A percentile compares a stretch with the other conserved stretches of the same genome.
Conservation (phyloP, 805 yeast genomes). For the Kodamaea laetipori region DNA sequence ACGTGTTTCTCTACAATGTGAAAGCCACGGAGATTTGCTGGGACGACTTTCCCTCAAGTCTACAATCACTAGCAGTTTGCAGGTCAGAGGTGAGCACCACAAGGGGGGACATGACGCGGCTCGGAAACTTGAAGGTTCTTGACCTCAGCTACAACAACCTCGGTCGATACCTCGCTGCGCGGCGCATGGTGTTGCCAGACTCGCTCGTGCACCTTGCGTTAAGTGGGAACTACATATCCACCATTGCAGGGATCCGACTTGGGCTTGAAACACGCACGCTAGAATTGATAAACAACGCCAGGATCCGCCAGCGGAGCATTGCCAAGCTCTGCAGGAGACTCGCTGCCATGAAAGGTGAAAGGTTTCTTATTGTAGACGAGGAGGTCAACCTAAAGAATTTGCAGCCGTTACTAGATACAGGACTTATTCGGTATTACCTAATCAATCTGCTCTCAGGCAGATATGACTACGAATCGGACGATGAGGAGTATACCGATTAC, state of each 20-base stretch:
- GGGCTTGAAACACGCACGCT: background rate
- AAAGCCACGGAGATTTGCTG: background rate
- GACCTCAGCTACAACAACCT: slow-evolving; percentile 1
- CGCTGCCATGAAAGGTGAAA: background rate
- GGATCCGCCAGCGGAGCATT: background rate
- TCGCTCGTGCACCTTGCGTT: background rate
- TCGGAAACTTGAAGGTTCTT: background rate
- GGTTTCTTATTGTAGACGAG: background rate
- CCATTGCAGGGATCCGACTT: background rate
- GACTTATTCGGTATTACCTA: background rate
- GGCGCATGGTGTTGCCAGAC: background rate
- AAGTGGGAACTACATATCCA: slow-evolving; percentile 3
- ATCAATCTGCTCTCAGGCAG: background rate
- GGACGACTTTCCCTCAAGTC: background rate
- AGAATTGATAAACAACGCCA: background rate
- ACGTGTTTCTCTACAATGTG: background rate
- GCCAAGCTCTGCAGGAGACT: background rate
- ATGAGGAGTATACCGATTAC: background rate
- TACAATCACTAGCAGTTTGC: background rate
- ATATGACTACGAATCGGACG: background rate
- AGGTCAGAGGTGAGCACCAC: background rate
- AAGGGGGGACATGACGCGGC: background rate
- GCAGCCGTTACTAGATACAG: slow-evolving; percentile 5
- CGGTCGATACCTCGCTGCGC: background rate
- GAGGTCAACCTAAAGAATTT: background rate